Conservation (phyloP, 495 filamentous ascomycete species). For the Penicillium ochrochloron region DNA sequence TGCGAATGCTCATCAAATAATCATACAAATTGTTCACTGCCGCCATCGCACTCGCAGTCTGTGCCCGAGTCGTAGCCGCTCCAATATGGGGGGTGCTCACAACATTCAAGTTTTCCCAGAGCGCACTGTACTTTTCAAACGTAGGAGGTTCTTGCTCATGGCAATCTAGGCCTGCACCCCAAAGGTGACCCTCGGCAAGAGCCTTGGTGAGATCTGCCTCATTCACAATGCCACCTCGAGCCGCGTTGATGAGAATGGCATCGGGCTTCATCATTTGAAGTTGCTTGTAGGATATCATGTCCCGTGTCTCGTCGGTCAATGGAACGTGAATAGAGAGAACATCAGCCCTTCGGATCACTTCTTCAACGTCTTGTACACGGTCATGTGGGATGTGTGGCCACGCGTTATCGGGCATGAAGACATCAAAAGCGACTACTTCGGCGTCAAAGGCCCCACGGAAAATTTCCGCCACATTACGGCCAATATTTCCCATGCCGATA, state of each 20-base stretch:
- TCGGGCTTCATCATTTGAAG: constrained; percentile 53
- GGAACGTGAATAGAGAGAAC: constrained; percentile 44
- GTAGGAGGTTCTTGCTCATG: constrained; percentile 38
- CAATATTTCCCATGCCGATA: constrained; percentile 49
- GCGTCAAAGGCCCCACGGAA: constrained; percentile 40
- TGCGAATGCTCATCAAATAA: constrained; percentile 26
- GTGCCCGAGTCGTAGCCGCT: constrained; percentile 30
- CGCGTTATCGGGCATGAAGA: constrained; percentile 31
- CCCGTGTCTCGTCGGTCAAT: constrained; percentile 43
- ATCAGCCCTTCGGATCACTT: constrained; percentile 38
- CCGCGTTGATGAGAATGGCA: constrained; percentile 60
- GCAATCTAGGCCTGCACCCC: constrained; percentile 50
- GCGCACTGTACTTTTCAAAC: constrained; percentile 28
- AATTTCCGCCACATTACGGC: constrained; percentile 39
- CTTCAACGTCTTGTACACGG: constrained; percentile 31
- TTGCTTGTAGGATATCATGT: constrained; percentile 53
- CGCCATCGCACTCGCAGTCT: constrained; percentile 31
- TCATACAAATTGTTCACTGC: constrained; percentile 35
- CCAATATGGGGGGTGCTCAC: constrained; percentile 40
- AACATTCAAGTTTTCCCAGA: constrained; percentile 38
- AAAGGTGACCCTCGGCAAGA: constrained; percentile 50
- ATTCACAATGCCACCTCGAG: constrained; percentile 62
- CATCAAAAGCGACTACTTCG: constrained; percentile 39
- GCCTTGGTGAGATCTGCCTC: constrained; percentile 55
- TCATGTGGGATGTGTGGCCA: constrained; percentile 39